Evolutionary conservation across 257 asterid species (phyloP), one percentile per base, ranked within the genome.

Genomic region (Lantana camara): DNA sequence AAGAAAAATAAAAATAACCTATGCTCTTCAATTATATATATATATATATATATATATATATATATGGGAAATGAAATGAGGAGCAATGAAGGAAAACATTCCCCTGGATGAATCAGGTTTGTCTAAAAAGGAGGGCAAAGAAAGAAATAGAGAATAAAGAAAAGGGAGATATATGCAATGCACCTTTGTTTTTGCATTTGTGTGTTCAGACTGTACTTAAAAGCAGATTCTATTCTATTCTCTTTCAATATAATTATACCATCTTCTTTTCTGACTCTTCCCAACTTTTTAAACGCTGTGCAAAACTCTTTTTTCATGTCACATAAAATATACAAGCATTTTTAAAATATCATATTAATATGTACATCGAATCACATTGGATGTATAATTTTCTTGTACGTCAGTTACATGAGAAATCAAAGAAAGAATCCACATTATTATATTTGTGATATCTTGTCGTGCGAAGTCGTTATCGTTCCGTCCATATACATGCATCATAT

Each of bases 161-260:
- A 32, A n/a, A 16, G 44, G 22, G 54, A 9, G n/a, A 2, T 42
- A 2, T 38, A 47, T 51, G 38, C 66, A n/a, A n/a, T n/a, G n/a
- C 68, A 50, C 77, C 70, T 57, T 69, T 77, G 55, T 73, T 66
- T 63, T 62, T 70, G 75, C 66, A 50, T 63, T 54, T 44, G 47
- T 44, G 55, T 73, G 29, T 50, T 63, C 72, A 72, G 72, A 42
- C 70, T 68, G 77, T 60, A 66, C 72, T 56, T 40, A 67, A n/a
- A 75, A 72, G 82, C 56, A 66, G 73, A 72, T 72, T 76, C 78
- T 72, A 76, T 76, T 71, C 81, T 67, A 68, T 72, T 17, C 73
- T 57, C 32, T 22, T 57, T 63, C 20, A 35, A 70, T 62, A 53
- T 62, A 2, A 46, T 15, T 46, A 42, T 42, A 30, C 50, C 41